Evolutionary conservation across 2,329 filamentous ascomycete species (phyloP).

Genomic region (Neofusicoccum umdonicola): DNA sequence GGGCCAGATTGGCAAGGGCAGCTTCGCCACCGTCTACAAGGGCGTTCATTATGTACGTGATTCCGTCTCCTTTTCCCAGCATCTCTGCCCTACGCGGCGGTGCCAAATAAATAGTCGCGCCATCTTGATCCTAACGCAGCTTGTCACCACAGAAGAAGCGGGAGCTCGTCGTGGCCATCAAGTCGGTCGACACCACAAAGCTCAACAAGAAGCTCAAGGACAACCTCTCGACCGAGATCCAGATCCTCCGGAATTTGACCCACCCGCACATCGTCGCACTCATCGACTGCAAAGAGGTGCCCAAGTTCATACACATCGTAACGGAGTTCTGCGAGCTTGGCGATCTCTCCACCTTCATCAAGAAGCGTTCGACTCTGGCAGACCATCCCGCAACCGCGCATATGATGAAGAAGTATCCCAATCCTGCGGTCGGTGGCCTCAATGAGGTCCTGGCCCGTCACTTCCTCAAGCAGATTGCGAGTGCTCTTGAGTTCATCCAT

Average conservation of each 20-base stretch:
- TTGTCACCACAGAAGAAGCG: constrained; percentile 62
- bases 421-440: constrained; percentile 75
- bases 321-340: constrained; percentile 99
- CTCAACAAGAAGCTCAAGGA: constrained; percentile 95
- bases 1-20: constrained; percentile 92
- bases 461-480: constrained; percentile 91
- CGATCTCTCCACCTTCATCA: constrained; percentile 93
- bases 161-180: constrained; percentile 89
- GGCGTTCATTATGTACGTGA: constrained; percentile 75
- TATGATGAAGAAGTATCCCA: constrained; percentile 92
- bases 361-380: constrained; percentile 78
- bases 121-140: constrained; percentile 16
- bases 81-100: background rate
- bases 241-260: constrained; percentile 88
- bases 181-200: constrained; percentile 87
- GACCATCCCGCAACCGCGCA: constrained; percentile 80
- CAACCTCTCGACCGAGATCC: constrained; percentile 91
- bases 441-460: constrained; percentile 96
- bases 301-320: constrained; percentile 87
- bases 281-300: constrained; percentile 87
- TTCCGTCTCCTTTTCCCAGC: background rate
- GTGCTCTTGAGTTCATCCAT: constrained; percentile 85
- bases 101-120: background rate
- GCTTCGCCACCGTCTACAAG: constrained; percentile 93
- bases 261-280: constrained; percentile 97